Percentiles rank a stretch among this genome's conserved stretches.
Conservation (phyloP, 2,329 filamentous ascomycete genomes). For the Rutstroemia sp. region DNA sequence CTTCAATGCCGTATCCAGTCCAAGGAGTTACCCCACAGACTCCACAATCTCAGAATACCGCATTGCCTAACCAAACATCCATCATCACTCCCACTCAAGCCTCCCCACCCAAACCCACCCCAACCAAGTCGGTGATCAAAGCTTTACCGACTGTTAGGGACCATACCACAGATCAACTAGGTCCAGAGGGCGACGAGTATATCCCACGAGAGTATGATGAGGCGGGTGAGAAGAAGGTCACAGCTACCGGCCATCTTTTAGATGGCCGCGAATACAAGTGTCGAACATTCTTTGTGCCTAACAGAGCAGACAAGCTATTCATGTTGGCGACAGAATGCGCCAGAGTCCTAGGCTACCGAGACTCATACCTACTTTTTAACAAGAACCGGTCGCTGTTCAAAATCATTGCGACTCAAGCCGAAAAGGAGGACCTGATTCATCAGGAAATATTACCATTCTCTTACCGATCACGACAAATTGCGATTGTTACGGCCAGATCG, state of each 20-base stretch:
- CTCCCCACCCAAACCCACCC: constrained; percentile 69
- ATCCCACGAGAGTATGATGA: constrained; percentile 89
- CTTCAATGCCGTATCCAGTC: constrained; percentile 38
- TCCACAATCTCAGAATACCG: constrained; percentile 37
- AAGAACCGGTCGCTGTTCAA: constrained; percentile 96
- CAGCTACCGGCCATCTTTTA: constrained; percentile 70
- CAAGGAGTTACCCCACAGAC: constrained; percentile 45
- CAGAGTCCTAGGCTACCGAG: constrained; percentile 84
- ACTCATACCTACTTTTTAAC: constrained; percentile 98
- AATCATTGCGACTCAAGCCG: constrained; percentile 90
- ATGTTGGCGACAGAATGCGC: constrained; percentile 99
- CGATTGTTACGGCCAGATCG: constrained; percentile 91
- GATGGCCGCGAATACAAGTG: constrained; percentile 86
- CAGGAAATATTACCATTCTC: constrained; percentile 97
- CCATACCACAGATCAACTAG: constrained; percentile 93
- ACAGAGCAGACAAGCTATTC: constrained; percentile 88
- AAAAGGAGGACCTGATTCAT: constrained; percentile 92
- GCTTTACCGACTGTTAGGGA: constrained; percentile 92
- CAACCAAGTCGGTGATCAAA: constrained; percentile 80
- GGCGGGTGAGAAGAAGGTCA: constrained; percentile 89
- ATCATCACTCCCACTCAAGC: constrained; percentile 39
- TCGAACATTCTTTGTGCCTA: constrained; percentile 85
- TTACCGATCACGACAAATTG: constrained; percentile 96
- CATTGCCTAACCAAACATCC: constrained; percentile 24
- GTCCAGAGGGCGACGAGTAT: constrained; percentile 85